Conservation (phyloP, 2,329 filamentous ascomycete species). For the Colletotrichum shisoi region DNA sequence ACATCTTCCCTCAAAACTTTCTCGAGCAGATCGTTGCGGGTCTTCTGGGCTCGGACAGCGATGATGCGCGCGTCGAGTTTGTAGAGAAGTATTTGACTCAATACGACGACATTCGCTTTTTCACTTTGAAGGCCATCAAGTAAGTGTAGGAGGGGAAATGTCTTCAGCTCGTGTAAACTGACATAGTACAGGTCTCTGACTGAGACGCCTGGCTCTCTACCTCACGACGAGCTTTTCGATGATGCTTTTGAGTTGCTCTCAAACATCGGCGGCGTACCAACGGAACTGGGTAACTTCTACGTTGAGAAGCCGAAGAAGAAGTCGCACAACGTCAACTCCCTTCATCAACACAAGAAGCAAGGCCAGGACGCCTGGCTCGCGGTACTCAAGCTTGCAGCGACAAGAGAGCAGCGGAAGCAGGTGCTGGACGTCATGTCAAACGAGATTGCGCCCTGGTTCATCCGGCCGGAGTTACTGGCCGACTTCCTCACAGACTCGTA, state of each 20-base stretch:
- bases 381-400: constrained; percentile 72
- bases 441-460: constrained; percentile 88
- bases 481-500: constrained; percentile 98
- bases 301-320: constrained; percentile 70
- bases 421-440: constrained; percentile 78
- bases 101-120: constrained; percentile 85
- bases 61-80: constrained; percentile 74
- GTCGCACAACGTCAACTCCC: constrained; percentile 70
- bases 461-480: constrained; percentile 85
- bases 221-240: constrained; percentile 56
- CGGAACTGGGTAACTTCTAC: constrained; percentile 75
- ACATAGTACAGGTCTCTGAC: constrained; percentile 47
- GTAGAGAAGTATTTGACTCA: constrained; percentile 78
- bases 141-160: constrained; percentile 54
- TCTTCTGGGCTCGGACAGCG: constrained; percentile 66
- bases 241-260: constrained; percentile 70
- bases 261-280: constrained; percentile 74
- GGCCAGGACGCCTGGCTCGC: constrained; percentile 89
- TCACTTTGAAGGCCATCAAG: constrained; percentile 78
- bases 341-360: constrained; percentile 76
- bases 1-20: constrained; percentile 73
- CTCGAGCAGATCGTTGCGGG: constrained; percentile 70
- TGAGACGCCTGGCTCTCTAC: constrained; percentile 40
- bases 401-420: constrained; percentile 77
- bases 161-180: constrained; percentile 11